Evolutionary conservation across 75 land plant genomes (phyloP).

Genomic region (Cupressus sempervirens): DNA sequence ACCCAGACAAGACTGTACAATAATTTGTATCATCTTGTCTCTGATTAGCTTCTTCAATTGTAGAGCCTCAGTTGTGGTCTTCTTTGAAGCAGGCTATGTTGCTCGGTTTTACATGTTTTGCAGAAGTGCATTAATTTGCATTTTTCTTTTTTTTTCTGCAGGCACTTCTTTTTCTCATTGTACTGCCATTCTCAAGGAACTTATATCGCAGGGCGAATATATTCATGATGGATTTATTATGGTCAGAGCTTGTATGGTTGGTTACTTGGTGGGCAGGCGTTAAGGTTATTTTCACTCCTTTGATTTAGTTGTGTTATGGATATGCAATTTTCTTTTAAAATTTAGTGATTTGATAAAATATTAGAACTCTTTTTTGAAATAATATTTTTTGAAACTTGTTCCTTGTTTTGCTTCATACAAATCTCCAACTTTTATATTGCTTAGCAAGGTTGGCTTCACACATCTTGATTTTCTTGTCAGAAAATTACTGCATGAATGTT

Average conservation of each 20-base stretch:
- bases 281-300: slow-evolving; percentile 21
- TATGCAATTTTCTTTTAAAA: neutral
- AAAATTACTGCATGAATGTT: neutral
- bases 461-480: neutral
- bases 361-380: neutral
- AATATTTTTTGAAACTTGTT: neutral
- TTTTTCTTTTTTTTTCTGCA: slow-evolving; percentile 16
- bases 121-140: neutral
- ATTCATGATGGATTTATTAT: slow-evolving; percentile 38
- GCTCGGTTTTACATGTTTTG: neutral
- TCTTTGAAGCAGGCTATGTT: neutral
- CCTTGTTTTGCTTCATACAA: neutral
- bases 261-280: slow-evolving; percentile 60
- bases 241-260: slow-evolving; percentile 60
- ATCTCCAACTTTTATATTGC: neutral
- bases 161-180: slow-evolving; percentile 26
- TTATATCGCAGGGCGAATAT: slow-evolving; percentile 35
- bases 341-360: neutral
- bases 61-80: neutral
- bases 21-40: neutral
- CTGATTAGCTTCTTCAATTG: neutral
- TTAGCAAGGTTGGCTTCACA: neutral
- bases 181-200: slow-evolving; percentile 38
- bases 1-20: neutral
- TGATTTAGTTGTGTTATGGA: neutral